Base-by-base conservation (phyloP, 2,329 filamentous ascomycete genomes). In the Claviceps sp. region DNA sequence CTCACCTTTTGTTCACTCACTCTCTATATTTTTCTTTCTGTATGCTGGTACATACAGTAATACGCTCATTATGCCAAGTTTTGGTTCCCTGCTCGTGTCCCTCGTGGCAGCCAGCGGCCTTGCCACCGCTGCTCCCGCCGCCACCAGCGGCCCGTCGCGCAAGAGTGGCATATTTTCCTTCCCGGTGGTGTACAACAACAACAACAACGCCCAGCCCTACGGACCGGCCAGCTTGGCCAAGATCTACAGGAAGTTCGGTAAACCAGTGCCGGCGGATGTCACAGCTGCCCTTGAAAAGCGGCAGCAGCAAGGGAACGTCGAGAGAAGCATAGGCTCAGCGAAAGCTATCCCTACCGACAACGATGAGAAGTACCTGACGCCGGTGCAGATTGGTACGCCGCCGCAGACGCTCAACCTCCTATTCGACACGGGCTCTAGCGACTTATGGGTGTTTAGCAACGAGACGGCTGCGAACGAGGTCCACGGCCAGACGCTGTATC, bases 361-460 rank as follows among this genome's bases (percentile, higher is more conserved):
- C 26, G 57, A 58, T 44, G 22, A 17, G 23, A 50, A 58, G 29
- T 59, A 59, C 49, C 47, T 29, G 16, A 48, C 56, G 22, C 46
- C 45, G 14, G 57, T 59, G 34, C 47, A 53, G 22, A 58, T 60
- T 26, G 56, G 58, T 1, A 55, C 54, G 26, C 58, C 58, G 5
- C 47, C 55, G 3, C 58, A 59, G 53, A 54, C 39, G 22, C 48
- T 59, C 0, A n/a, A 43, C 8, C 45, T 60, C 20, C 52, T 56
- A 52, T 59, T 60, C 39, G 58, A 60, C 29, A 60, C 57, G 6
- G 57, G 59, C 26, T 59, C 61, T 16, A 59, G 60, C 47, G 62
- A 64, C 29, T 56, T 66, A 5, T 60, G 58, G 51, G 61, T 59
- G 55, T 74, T 74, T 55, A 72, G 69, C 55, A 68, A 70, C 52